Evolutionary conservation across 2,329 filamentous ascomycete genomes (phyloP).

Genomic region (Aureobasidium sp.): DNA sequence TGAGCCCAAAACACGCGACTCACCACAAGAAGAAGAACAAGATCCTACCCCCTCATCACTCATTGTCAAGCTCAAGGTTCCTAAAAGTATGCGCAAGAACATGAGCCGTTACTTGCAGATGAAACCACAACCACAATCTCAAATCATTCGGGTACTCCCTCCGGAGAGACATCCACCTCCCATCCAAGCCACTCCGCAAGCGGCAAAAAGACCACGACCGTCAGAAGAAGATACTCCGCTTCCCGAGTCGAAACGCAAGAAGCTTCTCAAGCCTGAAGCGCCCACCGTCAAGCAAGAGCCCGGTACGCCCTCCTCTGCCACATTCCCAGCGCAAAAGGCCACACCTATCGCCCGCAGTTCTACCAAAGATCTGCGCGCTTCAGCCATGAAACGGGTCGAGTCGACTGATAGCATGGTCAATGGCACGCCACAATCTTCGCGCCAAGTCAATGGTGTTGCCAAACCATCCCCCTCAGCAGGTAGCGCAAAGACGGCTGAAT

Average conservation of each 20-base stretch:
- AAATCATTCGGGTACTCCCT: constrained; percentile 14
- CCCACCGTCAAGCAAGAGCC: background rate
- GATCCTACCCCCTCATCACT: background rate
- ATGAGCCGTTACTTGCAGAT: constrained; percentile 16
- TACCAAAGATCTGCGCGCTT: constrained; percentile 31
- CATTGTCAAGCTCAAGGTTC: constrained; percentile 21
- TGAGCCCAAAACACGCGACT: constrained; percentile 14
- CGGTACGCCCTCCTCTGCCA: background rate
- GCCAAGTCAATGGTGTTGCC: constrained; percentile 21
- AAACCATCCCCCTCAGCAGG: constrained; percentile 28
- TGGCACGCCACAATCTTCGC: constrained; percentile 17
- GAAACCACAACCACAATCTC: constrained; percentile 14
- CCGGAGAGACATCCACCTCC: constrained; percentile 17
- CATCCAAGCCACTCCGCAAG: background rate
- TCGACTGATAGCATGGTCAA: constrained; percentile 22
- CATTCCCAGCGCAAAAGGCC: constrained; percentile 23
- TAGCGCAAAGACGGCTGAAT: constrained; percentile 33
- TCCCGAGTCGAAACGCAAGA: constrained; percentile 31
- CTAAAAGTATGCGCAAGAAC: constrained; percentile 22
- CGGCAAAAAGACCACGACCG: constrained; percentile 19
- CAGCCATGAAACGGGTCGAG: constrained; percentile 24
- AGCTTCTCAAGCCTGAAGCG: constrained; percentile 13
- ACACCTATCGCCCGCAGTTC: constrained; percentile 27
- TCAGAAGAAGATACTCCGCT: constrained; percentile 24
- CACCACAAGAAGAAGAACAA: constrained; percentile 12